Evolutionary conservation across 202 grass and related monocot species (phyloP).

Genomic region (Carex arenaria): DNA sequence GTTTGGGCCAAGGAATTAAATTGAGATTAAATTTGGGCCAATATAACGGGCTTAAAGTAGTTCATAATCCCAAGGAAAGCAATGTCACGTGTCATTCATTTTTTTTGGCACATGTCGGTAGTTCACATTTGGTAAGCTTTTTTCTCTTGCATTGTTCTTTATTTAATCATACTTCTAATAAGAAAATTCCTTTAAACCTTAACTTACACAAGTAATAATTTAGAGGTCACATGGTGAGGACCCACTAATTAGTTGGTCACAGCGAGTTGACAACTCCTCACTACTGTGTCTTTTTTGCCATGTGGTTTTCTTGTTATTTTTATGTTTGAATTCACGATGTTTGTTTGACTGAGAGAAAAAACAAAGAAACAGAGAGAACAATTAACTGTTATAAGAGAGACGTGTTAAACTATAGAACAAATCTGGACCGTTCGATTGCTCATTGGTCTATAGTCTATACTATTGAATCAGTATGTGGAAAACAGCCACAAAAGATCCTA

Average conservation of each 20-base stretch:
- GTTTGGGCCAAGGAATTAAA: background rate
- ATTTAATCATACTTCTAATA: background rate
- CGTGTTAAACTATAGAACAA: background rate
- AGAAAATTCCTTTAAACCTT: background rate
- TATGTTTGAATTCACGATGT: background rate
- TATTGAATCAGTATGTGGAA: background rate
- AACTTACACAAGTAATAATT: slow-evolving; percentile 5
- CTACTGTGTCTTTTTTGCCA: background rate
- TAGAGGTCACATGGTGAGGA: slow-evolving; percentile 5
- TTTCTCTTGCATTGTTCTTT: background rate
- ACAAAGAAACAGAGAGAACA: no score
- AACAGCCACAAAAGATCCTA: background rate
- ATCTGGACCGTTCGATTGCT: background rate
- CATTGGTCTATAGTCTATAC: background rate
- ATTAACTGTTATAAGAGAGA: no score
- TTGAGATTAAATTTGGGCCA: background rate
- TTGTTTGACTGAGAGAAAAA: background rate
- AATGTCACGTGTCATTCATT: background rate
- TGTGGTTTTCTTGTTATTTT: slow-evolving; percentile 26
- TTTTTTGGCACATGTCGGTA: background rate
- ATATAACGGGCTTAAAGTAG: background rate
- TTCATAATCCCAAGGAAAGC: background rate
- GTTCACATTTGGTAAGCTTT: background rate
- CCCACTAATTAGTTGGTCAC: background rate
- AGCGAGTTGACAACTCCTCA: slow-evolving; percentile 11